Evolutionary conservation across 768 basidiomycete species (phyloP), one percentile per base, ranked within the genome.

Genomic region (Naematelia encephala): DNA sequence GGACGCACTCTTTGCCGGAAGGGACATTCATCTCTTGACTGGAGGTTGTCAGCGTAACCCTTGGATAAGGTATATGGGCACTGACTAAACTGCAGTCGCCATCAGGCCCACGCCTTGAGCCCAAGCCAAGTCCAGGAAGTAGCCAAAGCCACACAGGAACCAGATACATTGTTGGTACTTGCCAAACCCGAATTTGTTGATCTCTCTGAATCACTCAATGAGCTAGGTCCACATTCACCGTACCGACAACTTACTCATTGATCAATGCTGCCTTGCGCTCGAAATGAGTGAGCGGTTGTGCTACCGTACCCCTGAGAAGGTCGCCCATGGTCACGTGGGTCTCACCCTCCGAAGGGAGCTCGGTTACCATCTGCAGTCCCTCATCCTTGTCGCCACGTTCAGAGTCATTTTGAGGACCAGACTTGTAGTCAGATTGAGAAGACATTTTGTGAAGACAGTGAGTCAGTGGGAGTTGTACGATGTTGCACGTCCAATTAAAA

Each of bases 101-200:
- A 75, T 59, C 12, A 78, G 59, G 10, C 77, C 77, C 21, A 74
- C 70, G 4, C 68, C 68, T 46, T 77, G 74, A 1, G 78, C 75
- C 69, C 44, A 46, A 3, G 44, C 44, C 4, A 46, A 62, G 54
- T 79, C 78, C 45, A 79, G 68, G 56, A 75, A 74, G 53, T 78
- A 79, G 0, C 78, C 78, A 25, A 78, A 76, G 4, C 77, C 78
- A 56, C 77, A 77, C 1, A 79, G 66, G 43, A 74, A 63, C 59
- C 72, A 79, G 59, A 78, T 72, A 58, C 71, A 75, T 66, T 56
- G 61, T 54, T 71, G 76, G 55, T 77, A 78, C 19, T 66, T 56
- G 0, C 77, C 77, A 47, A 77, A 67, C 0, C 73, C 69, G 60
- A 71, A 68, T 47, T 56, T 26, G 49, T 76, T 68, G 21, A 76